Evolutionary conservation across 257 asterid species (phyloP), one percentile per base, ranked within the genome.

Genomic region (Striga asiatica): DNA sequence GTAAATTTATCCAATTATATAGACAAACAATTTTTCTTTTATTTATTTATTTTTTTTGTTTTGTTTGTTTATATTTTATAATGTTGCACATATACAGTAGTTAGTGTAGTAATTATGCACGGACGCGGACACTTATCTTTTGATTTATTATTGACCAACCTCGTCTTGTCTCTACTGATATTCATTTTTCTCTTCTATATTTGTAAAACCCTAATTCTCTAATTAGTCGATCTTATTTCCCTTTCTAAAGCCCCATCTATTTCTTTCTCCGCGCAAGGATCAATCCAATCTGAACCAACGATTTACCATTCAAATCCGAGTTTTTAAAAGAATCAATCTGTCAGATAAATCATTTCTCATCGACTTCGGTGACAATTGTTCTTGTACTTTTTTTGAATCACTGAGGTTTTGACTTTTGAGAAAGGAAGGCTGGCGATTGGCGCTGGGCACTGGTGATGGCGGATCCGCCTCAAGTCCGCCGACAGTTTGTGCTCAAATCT

Each of bases 361-460:
- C 25, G 32, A 10, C 49, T 14, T 56, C 16, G 18, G 43, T 19
- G 21, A 10, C 3, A 56, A 43, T 72, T 48, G 64, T 55, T 64
- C 60, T 31, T 31, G 31, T 35, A 23, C n/a, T 28, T 54, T 54
- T 53, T 28, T 14, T 47, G 25, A 48, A 45, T 23, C 35, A 50
- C 39, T 51, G 58, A 68, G 71, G 32, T 65, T 73, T 50, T 38
- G 68, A 46, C 59, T 43, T 58, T 35, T 66, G 53, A 79, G n/a
- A n/a, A n/a, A n/a, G n/a, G n/a, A n/a, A 81, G 83, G 82, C 84
- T 83, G 94, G 94, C 85, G 80, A 77, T 73, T 79, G 77, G 49
- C 62, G 66, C 66, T 47, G 69, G 42, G 48, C 50, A 61, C 72
- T 54, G 84, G 84, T 81, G 78, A 85, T 85, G 97, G 86, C 86